Evolutionary conservation across 2,329 filamentous ascomycete genomes (phyloP).

Genomic region (Alternaria triticimaculans): DNA sequence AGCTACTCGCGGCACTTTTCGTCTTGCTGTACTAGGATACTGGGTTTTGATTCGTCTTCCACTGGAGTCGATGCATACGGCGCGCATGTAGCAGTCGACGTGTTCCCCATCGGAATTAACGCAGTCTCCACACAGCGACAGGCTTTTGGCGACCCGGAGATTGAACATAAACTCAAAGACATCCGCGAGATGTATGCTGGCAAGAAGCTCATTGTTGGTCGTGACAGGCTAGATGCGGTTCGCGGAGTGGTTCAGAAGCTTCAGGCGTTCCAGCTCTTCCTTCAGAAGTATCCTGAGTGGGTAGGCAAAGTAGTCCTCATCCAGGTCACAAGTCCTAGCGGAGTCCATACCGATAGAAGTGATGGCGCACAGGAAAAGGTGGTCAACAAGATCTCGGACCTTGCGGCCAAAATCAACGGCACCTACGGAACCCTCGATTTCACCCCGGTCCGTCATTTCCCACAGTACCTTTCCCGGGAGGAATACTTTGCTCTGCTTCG

Average conservation of each 20-base stretch:
- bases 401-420: conserved; percentile 92
- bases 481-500: conserved; percentile 96
- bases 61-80: conserved; percentile 89
- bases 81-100: conserved; percentile 85
- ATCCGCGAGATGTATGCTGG: conserved; percentile 81
- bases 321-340: conserved; percentile 90
- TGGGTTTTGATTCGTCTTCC: conserved; percentile 87
- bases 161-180: conserved; percentile 73
- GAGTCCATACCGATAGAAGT: conserved; percentile 72
- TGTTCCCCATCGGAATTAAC: conserved; percentile 95
- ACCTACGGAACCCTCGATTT: conserved; percentile 86
- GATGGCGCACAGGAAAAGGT: conserved; percentile 81
- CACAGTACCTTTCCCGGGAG: conserved; percentile 85
- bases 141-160: conserved; percentile 74
- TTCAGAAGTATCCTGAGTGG: conserved; percentile 91
- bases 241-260: conserved; percentile 95
- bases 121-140: conserved; percentile 76
- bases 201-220: conserved; percentile 93
- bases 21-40: conserved; percentile 88
- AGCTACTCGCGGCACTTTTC: conserved; percentile 95
- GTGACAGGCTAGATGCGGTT: conserved; percentile 91
- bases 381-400: conserved; percentile 85
- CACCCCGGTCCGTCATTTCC: conserved; percentile 91
- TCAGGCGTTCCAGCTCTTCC: conserved; percentile 90
- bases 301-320: conserved; percentile 90